A percentile compares a stretch with the other conserved stretches of the same genome.
phyloP scores from a whole-genome alignment of 2,329 filamentous ascomycete genomes.

The Hypoxylon sp. region DNA sequence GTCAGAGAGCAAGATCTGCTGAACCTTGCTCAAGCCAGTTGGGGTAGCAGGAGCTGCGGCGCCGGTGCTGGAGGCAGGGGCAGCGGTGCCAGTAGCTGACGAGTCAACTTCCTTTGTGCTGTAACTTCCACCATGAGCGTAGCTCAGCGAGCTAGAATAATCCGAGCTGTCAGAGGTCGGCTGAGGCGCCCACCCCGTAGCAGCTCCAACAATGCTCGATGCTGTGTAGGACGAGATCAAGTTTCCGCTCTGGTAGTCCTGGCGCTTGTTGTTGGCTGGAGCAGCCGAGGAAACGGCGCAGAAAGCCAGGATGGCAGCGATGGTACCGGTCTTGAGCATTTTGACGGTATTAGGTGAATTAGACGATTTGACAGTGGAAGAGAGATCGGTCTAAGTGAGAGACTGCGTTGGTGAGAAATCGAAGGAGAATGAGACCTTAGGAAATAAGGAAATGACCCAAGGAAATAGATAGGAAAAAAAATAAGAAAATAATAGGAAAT shows the following conservation, averaged over 20 bases:
- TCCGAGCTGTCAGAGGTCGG: constrained; percentile 9
- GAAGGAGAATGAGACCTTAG: constrained; percentile 26
- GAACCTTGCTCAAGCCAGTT: constrained; percentile 54
- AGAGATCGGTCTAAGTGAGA: constrained; percentile 18
- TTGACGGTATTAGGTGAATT: constrained; percentile 43
- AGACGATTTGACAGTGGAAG: constrained; percentile 12
- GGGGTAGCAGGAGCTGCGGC: constrained; percentile 25
- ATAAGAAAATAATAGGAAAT: constrained; percentile 35
- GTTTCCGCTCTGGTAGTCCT: constrained; percentile 6
- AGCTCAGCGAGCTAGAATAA: constrained; percentile 27
- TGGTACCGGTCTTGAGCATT: constrained; percentile 57
- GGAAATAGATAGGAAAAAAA: constrained; percentile 21
- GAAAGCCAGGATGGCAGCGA: constrained; percentile 59
- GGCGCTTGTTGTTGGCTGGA: constrained; percentile 28
- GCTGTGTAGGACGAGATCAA: not conserved
- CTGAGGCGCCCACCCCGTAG: constrained; percentile 8
- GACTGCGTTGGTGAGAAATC: constrained; percentile 3
- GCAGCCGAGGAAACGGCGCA: constrained; percentile 51
- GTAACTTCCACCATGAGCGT: constrained; percentile 1
- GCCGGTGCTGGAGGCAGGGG: constrained; percentile 34
- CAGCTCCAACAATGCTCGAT: not conserved
- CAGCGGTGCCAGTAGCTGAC: constrained; percentile 10
- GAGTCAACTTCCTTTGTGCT: constrained; percentile 2
- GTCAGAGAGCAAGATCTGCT: constrained; percentile 60
- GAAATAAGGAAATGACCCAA: constrained; percentile 29